These are phyloP conservation scores for Carex pumila DNA, from an alignment of 176 grass and related monocot genomes.

Conservation along the genomic window DNA sequence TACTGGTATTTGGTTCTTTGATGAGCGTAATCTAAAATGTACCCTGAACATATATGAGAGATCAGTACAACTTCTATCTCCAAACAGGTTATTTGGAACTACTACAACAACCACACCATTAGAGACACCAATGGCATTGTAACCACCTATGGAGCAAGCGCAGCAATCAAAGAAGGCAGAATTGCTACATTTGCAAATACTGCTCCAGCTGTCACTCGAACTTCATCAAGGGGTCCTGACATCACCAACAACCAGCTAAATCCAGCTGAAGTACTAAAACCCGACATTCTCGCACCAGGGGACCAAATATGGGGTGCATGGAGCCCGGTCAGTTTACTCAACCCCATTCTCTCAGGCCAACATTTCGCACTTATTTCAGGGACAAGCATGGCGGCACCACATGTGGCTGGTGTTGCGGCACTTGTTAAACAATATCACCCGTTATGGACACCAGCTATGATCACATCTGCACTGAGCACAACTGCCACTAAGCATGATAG, in stretches of 20 bases:
- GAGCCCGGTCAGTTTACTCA: conserved; percentile 25
- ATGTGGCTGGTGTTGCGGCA: conserved; percentile 39
- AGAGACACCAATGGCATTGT: conserved; percentile 11
- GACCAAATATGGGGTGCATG: conserved; percentile 61
- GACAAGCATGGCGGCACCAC: conserved; percentile 64
- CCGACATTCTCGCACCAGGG: conserved; percentile 44
- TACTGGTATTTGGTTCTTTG: background rate
- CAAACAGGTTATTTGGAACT: conserved; percentile 37
- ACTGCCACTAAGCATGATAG: conserved; percentile 30
- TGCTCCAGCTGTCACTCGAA: conserved; percentile 26
- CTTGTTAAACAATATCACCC: conserved; percentile 42
- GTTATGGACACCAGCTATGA: conserved; percentile 30
- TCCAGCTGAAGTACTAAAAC: conserved; percentile 50
- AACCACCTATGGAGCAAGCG: conserved; percentile 26
- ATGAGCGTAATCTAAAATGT: background rate
- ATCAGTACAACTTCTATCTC: background rate
- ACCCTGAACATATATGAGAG: background rate
- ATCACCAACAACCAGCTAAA: conserved; percentile 14
- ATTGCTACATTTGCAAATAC: conserved; percentile 12
- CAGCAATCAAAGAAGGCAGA: conserved; percentile 44
- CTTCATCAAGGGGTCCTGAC: conserved; percentile 51
- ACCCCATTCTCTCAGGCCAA: conserved; percentile 32
- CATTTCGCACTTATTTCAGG: conserved; percentile 53
- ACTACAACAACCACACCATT: conserved; percentile 42
- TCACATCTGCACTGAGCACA: conserved; percentile 46